Percentiles rank a stretch among this genome's conserved stretches.
phyloP scores from a whole-genome alignment of 148 eudicot species.

The Dysphania ambrosioides region DNA sequence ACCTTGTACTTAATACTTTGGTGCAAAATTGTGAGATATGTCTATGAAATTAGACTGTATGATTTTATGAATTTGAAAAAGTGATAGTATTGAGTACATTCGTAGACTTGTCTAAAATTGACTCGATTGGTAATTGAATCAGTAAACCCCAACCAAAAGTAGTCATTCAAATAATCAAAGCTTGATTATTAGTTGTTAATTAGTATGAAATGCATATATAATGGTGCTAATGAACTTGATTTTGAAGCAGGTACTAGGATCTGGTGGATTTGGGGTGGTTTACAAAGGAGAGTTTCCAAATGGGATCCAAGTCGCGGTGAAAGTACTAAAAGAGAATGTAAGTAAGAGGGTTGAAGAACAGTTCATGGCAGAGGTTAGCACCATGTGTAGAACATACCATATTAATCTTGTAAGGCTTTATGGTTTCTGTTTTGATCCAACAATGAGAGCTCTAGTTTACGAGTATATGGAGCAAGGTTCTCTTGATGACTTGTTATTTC shows the following conservation, averaged over 20 bases:
- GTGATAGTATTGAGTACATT: too few species aligned
- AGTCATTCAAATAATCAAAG: too few species aligned
- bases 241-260: slow-evolving; percentile 23
- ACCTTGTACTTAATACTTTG: too few species aligned
- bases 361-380: slow-evolving; percentile 38
- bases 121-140: too few species aligned
- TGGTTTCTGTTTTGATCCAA: slow-evolving; percentile 33
- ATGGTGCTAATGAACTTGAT: background rate
- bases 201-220: too few species aligned
- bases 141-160: too few species aligned
- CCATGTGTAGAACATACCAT: slow-evolving; percentile 35
- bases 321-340: slow-evolving; percentile 24
- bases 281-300: slow-evolving; percentile 34
- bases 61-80: too few species aligned
- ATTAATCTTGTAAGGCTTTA: slow-evolving; percentile 33
- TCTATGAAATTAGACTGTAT: too few species aligned
- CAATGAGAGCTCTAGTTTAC: slow-evolving; percentile 34
- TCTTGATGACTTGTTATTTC: slow-evolving; percentile 22
- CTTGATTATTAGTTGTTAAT: too few species aligned
- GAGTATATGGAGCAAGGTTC: slow-evolving; percentile 36
- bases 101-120: too few species aligned
- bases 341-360: slow-evolving; percentile 31
- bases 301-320: slow-evolving; percentile 26
- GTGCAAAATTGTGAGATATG: too few species aligned
- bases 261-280: slow-evolving; percentile 35